phyloP scores from a whole-genome alignment of 2,329 filamentous ascomycete species.

The Trichoderma breve region DNA sequence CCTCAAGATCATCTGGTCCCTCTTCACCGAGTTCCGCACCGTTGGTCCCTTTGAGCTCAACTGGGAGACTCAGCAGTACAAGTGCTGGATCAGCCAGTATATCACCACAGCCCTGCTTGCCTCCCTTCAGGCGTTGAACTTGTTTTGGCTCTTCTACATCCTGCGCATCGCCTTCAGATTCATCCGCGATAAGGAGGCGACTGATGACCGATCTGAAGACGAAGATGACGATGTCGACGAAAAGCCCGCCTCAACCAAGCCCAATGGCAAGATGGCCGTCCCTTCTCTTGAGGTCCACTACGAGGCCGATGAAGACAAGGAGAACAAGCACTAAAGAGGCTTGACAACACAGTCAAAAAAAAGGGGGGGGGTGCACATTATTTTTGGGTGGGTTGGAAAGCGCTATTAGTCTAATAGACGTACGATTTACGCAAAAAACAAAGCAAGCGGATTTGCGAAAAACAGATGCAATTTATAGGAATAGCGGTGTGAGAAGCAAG shows the following conservation, averaged over 20 bases:
- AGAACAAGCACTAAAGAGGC: neutral
- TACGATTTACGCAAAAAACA: neutral
- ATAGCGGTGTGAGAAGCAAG: neutral
- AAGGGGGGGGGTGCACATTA: neutral
- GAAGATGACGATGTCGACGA: slow-evolving; percentile 53
- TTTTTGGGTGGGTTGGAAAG: neutral
- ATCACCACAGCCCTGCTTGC: slow-evolving; percentile 66
- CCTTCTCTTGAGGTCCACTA: slow-evolving; percentile 27
- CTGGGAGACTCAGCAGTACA: slow-evolving; percentile 76
- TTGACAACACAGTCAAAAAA: too few species aligned
- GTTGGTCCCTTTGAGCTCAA: slow-evolving; percentile 73
- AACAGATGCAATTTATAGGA: neutral
- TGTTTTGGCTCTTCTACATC: slow-evolving; percentile 82
- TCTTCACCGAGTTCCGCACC: slow-evolving; percentile 72
- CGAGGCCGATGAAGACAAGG: slow-evolving; percentile 23
- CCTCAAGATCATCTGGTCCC: slow-evolving; percentile 70
- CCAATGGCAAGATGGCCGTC: neutral
- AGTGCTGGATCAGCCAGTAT: slow-evolving; percentile 66
- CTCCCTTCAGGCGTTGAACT: slow-evolving; percentile 69
- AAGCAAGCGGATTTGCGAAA: neutral
- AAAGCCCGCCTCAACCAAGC: slow-evolving; percentile 17
- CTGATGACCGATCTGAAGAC: slow-evolving; percentile 70
- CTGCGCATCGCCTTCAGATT: slow-evolving; percentile 72
- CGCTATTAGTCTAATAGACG: neutral
- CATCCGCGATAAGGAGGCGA: slow-evolving; percentile 56